Base-by-base conservation (phyloP, 495 filamentous ascomycete genomes). In the Xylaria nigripes region DNA sequence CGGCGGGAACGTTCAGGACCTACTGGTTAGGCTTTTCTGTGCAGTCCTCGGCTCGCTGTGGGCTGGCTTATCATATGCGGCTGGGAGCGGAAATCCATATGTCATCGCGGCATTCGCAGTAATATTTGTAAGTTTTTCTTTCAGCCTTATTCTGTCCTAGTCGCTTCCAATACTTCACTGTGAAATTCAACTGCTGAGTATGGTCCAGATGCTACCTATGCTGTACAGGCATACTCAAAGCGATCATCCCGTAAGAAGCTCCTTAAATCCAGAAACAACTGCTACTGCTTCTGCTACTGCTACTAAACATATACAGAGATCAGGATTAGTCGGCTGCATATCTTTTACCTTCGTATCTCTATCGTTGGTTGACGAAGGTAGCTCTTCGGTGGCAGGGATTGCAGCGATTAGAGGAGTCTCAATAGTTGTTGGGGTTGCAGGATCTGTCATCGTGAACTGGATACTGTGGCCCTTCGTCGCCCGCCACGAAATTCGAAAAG, bases 391-490 rank as follows among this genome's bases (percentile, higher is more conserved):
- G 15, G 61, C 63, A 15, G 63, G 60, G n/a, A 66, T 78, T 13
- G 71, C 77, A 6, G 76, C 72, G 64, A 73, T 70, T 16, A 63
- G 74, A 32, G 78, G 77, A 3, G 49, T 72, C 4, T 71, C 76
- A 2, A 70, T 82, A 56, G 64, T 80, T 1, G 54, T 77, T 30
- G 79, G 79, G 0, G 69, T 79, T 23, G 69, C 78, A 0, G 68
- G 72, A 0, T 74, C 79, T 2, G 64, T 82, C 16, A 52, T 77
- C 1, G 69, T 81, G 9, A 82, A 81, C 59, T 82, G 78, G 79
- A 48, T 79, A 7, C 66, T 82, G 18, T 82, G 79, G 79, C 79
- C 79, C 38, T 82, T 82, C 45, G 70, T 82, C 5, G 79, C 79
- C 18, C 66, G 79, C 7, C 78, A 82, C 60, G 78, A 82, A 54